Base-by-base conservation (phyloP, 176 grass and related monocot genomes). In the Otatea glauca region DNA sequence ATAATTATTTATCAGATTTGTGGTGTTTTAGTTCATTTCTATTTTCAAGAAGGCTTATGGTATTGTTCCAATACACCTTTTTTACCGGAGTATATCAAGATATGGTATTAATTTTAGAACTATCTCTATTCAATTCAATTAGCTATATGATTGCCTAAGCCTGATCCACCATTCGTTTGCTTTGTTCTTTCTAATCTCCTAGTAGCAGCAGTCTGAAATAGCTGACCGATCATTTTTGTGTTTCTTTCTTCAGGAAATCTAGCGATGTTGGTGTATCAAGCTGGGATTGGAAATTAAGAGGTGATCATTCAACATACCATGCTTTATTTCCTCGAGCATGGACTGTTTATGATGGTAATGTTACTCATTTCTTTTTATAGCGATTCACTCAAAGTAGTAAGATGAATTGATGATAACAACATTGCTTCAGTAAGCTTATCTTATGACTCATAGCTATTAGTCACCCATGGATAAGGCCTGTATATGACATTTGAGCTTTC, bases 321-420 rank as follows among this genome's bases (percentile, higher is more conserved):
- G 95, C 95, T 84, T 91, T 98, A 60, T 98, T 98, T 83, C 95
- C 95, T 86, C 90, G 95, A 80, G 95, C 92, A 41, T 98, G 95
- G 95, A 98, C 92, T 65, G 89, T 98, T 80, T 98, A 98, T 90
- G 95, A 98, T 87, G 95, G 95, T 98, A 94, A 58, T 65, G 4
- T 60, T 88, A 83, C 42, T 74, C 20, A 42, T 59, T 86, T 51
- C 39, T 70, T 70, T 41, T 70, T 20, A 56, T 59, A 10, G 23
- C 9, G 51, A 66, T 74, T n/a, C 11, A 80, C 35, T 54, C 32
- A 8, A 72, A 80, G 68, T 9, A 48, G 32, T 48, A 34, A 35
- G 37, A 50, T 43, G 56, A 41, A 77, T 48, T 82, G 21, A 76
- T 77, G n/a, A 23, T 62, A 41, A 88, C 15, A 68, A 65, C 35